phyloP scores from a whole-genome alignment of 2,329 filamentous ascomycete species.

The Aureobasidium uvarum region DNA sequence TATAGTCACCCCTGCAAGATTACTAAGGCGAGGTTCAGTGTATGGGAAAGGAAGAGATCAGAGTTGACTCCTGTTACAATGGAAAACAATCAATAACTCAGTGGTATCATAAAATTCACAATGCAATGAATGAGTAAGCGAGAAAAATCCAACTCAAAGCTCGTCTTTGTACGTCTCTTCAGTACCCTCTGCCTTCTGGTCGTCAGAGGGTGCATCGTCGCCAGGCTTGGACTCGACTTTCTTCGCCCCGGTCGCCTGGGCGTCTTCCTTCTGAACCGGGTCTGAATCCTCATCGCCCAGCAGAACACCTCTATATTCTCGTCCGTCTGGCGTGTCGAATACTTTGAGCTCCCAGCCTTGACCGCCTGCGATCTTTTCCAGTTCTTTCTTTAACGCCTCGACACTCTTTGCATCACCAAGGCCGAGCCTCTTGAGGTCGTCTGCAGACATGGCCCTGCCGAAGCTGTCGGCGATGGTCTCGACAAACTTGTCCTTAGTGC shows the following conservation, averaged over 20 bases:
- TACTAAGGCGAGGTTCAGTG: background rate
- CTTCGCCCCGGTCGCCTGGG: constrained; percentile 31
- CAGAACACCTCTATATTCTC: constrained; percentile 69
- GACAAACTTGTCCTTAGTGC: constrained; percentile 55
- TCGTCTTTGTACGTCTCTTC: constrained; percentile 28
- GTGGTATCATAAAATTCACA: constrained; percentile 20
- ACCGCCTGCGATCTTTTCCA: constrained; percentile 67
- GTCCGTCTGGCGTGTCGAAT: constrained; percentile 64
- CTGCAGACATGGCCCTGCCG: constrained; percentile 44
- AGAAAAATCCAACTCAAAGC: background rate
- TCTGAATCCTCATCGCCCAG: constrained; percentile 58
- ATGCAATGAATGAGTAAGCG: background rate
- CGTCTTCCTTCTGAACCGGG: constrained; percentile 30
- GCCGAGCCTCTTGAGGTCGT: constrained; percentile 57
- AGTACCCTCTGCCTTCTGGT: constrained; percentile 16
- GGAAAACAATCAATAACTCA: background rate
- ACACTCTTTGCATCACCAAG: constrained; percentile 68
- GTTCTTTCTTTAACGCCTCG: constrained; percentile 64
- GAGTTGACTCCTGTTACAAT: background rate
- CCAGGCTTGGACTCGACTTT: constrained; percentile 35
- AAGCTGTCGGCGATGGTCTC: constrained; percentile 57
- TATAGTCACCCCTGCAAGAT: background rate
- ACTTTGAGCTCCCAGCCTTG: constrained; percentile 79
- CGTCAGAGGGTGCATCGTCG: background rate
- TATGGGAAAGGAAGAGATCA: background rate